Base-by-base conservation (phyloP, 352 stramenopile genomes). In the Globisporangium lucens region DNA sequence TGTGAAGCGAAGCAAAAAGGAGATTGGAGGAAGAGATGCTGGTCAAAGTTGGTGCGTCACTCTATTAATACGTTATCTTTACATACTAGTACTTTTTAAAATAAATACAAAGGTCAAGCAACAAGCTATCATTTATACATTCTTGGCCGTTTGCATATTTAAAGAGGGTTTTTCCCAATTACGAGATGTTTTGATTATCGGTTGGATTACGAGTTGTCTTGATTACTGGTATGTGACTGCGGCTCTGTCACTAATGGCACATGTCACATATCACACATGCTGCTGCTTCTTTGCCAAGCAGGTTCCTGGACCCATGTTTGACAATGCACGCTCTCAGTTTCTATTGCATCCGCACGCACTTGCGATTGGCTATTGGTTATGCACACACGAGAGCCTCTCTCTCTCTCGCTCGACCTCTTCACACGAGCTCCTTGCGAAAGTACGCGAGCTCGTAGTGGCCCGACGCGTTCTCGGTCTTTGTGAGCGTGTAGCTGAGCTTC, bases 361-460 rank as follows among this genome's bases (percentile, higher is more conserved):
- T 41, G 36, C 15, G 36, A 43, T 17, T 43, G 12, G 36, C 36
- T 43, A 43, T 17, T 43, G 12, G 36, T 10, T 43, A 43, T 43
- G 36, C 36, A 17, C 36, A 17, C 36, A 17, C 36, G 15, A 17
- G 36, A 43, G 12, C 36, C 10, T 43, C 9, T 43, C 15, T 43
- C 10, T 43, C 36, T 43, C 36, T 47, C 55, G 20, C 22, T 38
- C 24, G 24, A 24, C 24, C 24, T 17, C 15, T 4, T 51, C 15
- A 17, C 10, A 15, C 4, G 15, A 73, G 51, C 52, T 52, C 56
- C 59, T 73, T 73, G 30, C 63, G 51, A 53, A 64, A 73, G 41
- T 63, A 70, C 17, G 57, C 56, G 30, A 73, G 51, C 38, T 67
- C 68, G 13, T 63, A 62, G 51, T 69, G 29, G 10, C 61, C 63